phyloP scores from a whole-genome alignment of 78 protist species.

The Isochrysis galbana region DNA sequence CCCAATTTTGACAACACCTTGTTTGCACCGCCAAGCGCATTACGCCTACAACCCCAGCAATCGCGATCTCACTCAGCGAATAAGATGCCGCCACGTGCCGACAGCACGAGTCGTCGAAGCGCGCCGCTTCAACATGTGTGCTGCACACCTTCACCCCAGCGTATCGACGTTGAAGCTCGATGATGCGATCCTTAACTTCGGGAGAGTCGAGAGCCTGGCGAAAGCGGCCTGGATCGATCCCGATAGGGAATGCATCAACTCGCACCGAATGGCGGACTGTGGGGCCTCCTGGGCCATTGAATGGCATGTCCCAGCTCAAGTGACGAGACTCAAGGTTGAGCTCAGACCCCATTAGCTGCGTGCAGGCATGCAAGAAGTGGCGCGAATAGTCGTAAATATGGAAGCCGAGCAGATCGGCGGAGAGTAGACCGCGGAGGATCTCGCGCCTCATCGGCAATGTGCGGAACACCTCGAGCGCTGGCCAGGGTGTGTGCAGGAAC shows the following conservation, averaged over 20 bases:
- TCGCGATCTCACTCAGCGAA: too few relatives aligned
- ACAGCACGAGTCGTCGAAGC: too few relatives aligned
- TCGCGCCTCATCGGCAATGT: constrained; percentile 30
- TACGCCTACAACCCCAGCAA: too few relatives aligned
- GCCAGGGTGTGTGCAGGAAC: constrained; percentile 91
- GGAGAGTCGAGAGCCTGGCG: background rate
- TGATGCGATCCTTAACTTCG: background rate
- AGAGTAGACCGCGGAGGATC: constrained; percentile 68
- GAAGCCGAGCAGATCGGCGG: constrained; percentile 74
- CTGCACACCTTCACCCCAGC: constrained; percentile 6
- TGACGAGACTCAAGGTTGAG: background rate
- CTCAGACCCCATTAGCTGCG: constrained; percentile 65
- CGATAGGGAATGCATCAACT: constrained; percentile 39
- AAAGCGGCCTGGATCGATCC: constrained; percentile 37
- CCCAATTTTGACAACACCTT: too few relatives aligned
- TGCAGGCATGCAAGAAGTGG: constrained; percentile 74
- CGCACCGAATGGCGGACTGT: background rate
- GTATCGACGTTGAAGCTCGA: background rate
- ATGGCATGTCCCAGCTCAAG: background rate
- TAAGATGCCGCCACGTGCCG: too few relatives aligned
- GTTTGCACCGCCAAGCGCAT: too few relatives aligned
- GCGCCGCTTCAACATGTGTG: too few relatives aligned
- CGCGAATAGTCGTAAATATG: constrained; percentile 61
- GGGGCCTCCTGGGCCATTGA: background rate
- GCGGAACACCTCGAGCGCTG: constrained; percentile 83